These are phyloP conservation scores for Byssothecium circinans DNA, from an alignment of 2,329 filamentous ascomycete genomes.

Conservation along the genomic window DNA sequence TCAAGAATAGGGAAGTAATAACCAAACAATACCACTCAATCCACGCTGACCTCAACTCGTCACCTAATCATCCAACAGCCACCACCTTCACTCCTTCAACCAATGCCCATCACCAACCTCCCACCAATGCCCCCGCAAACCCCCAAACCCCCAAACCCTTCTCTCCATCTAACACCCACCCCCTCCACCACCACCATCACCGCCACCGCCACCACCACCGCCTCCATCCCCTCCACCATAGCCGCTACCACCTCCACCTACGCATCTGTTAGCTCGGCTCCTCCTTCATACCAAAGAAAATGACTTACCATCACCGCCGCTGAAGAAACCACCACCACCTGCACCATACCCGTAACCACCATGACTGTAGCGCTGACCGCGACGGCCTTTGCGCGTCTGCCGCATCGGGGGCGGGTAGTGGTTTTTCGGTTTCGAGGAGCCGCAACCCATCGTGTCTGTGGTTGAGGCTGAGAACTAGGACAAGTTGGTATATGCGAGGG, in stretches of 20 bases:
- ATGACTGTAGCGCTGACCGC: background rate
- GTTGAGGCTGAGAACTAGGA: background rate
- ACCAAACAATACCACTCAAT: too few species aligned
- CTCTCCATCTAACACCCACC: background rate
- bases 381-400: background rate
- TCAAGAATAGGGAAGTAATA: too few species aligned
- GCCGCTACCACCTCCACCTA: background rate
- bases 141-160: background rate
- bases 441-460: slow-evolving; percentile 9
- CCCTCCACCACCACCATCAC: slow-evolving; percentile 1
- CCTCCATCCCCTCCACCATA: background rate
- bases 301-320: slow-evolving; percentile 2
- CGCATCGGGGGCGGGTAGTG: slow-evolving; percentile 11
- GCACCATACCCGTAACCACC: background rate
- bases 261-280: background rate
- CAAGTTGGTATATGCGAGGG: background rate
- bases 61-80: background rate
- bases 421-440: slow-evolving; percentile 5
- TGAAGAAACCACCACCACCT: background rate
- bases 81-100: background rate
- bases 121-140: background rate
- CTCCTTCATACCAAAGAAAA: background rate
- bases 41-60: too few species aligned
- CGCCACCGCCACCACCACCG: slow-evolving; percentile 2
- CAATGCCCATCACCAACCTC: too few species aligned